Conservation (phyloP, 2,329 filamentous ascomycete species). For the Scytalidium sp. region DNA sequence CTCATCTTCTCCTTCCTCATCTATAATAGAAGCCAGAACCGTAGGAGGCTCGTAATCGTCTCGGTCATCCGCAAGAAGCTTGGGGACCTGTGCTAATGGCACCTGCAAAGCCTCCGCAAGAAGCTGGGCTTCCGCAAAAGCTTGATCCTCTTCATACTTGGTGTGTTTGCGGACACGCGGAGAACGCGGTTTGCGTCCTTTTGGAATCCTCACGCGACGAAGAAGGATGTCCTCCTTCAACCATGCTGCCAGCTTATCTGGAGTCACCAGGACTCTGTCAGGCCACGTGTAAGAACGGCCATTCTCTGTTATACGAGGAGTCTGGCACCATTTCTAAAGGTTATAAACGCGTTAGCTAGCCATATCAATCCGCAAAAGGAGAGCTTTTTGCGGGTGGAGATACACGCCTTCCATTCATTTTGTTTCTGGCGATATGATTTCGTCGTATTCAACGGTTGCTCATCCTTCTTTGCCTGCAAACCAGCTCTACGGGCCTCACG, state of each 20-base stretch:
- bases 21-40: not conserved
- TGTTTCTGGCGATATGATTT: not conserved
- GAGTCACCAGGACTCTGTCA: conserved; percentile 4
- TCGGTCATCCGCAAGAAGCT: conserved; percentile 4
- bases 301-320: not conserved
- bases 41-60: conserved; percentile 1
- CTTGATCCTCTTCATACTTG: not conserved
- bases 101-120: conserved; percentile 2
- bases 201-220: not conserved
- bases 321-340: conserved; percentile 1
- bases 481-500: conserved; percentile 1
- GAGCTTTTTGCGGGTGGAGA: no score
- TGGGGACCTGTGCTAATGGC: not conserved
- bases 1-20: no score
- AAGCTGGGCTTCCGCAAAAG: conserved; percentile 1
- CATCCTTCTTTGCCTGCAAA: conserved; percentile 5
- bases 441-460: conserved; percentile 2
- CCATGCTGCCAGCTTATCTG: conserved; percentile 2
- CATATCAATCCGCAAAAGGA: not conserved
- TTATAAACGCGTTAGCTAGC: not conserved
- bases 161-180: not conserved
- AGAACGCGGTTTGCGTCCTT: not conserved
- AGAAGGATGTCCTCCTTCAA: conserved; percentile 6
- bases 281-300: conserved; percentile 2
- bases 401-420: not conserved